Evolutionary conservation across 345 rosid species (phyloP).

Genomic region (Gossypium sturtianum): DNA sequence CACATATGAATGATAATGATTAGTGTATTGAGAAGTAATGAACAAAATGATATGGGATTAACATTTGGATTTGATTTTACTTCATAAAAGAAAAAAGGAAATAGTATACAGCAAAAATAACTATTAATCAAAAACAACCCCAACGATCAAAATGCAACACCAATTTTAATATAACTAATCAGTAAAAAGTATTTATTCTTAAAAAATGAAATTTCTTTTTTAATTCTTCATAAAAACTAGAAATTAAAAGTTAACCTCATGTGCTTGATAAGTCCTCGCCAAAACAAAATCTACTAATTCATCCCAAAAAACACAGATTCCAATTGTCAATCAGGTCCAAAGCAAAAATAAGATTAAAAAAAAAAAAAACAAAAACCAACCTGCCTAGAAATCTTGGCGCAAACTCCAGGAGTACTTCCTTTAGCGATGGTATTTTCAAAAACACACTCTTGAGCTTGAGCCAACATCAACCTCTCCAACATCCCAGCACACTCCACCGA

Average conservation of each 20-base stretch:
- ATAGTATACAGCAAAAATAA: neutral
- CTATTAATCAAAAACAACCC: neutral
- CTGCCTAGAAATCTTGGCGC: conserved; percentile 89
- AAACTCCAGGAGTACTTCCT: conserved; percentile 96
- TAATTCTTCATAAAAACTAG: neutral
- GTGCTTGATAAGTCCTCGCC: neutral
- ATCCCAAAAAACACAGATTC: neutral
- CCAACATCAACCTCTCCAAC: conserved; percentile 92
- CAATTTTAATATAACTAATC: neutral
- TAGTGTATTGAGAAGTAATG: neutral
- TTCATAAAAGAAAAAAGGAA: neutral
- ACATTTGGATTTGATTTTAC: neutral
- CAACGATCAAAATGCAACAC: neutral
- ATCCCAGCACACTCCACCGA: conserved; percentile 86
- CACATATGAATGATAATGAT: too few relatives aligned
- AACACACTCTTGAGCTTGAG: conserved; percentile 97
- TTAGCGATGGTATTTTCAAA: conserved; percentile 93
- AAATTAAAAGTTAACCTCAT: neutral
- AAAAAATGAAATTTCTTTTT: neutral
- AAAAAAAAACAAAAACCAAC: conserved; percentile 28
- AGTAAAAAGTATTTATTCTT: neutral
- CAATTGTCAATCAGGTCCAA: neutral
- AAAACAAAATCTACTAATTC: neutral
- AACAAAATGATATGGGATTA: neutral
- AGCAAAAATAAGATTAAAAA: neutral